A percentile compares a stretch with the other conserved stretches of the same genome.
phyloP scores from a whole-genome alignment of 2,329 filamentous ascomycete species.

The Fusarium xylarioides region DNA sequence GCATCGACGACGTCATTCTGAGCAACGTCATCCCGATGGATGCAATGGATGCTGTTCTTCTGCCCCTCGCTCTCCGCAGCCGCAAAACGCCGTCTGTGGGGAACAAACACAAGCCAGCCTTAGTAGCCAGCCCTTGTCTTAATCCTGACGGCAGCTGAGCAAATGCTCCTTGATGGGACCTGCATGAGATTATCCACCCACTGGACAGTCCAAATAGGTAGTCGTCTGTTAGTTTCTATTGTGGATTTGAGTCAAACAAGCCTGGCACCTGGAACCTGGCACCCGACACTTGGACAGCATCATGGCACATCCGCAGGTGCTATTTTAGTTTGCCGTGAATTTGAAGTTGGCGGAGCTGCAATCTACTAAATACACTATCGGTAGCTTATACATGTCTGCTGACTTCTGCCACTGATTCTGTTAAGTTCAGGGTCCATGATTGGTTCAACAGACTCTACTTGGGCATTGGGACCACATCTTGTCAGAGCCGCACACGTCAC shows the following conservation, averaged over 20 bases:
- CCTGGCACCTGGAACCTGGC: not conserved
- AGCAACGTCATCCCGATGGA: slow-evolving; percentile 30
- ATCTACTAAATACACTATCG: not conserved
- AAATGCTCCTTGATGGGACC: slow-evolving; percentile 27
- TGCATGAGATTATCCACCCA: slow-evolving; percentile 15
- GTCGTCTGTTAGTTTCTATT: not conserved
- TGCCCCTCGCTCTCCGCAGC: slow-evolving; percentile 8
- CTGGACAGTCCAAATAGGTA: not conserved
- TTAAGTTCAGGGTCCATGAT: not conserved
- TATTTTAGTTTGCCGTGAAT: slow-evolving; percentile 5
- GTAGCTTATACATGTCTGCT: not conserved
- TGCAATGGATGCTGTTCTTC: not conserved
- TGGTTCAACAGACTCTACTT: not conserved
- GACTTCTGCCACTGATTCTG: not conserved
- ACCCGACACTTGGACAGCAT: too few species aligned
- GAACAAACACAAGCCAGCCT: slow-evolving; percentile 4
- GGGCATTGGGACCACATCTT: not conserved
- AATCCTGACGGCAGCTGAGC: not conserved
- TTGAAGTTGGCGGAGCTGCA: not conserved
- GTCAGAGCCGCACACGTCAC: not conserved
- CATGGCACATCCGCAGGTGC: slow-evolving; percentile 9
- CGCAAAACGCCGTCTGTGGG: slow-evolving; percentile 17
- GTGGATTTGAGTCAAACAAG: not conserved
- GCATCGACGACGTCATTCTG: slow-evolving; percentile 33
- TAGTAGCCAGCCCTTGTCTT: not conserved